phyloP scores from a whole-genome alignment of 2,329 filamentous ascomycete genomes.

The Arachnomyces sp. region DNA sequence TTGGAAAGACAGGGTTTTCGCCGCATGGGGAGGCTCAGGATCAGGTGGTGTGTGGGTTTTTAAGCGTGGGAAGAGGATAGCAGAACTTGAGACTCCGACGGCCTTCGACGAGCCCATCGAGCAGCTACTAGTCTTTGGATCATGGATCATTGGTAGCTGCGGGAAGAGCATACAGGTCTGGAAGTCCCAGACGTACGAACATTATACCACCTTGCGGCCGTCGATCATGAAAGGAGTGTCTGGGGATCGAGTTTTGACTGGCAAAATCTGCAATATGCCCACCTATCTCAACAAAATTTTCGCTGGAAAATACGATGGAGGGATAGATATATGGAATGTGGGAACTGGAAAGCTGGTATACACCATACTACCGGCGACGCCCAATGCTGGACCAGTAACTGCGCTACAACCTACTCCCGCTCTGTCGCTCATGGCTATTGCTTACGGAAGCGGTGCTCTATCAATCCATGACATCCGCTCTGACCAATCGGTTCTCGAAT shows the following conservation, averaged over 20 bases:
- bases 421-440: constrained; percentile 77
- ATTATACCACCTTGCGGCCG: constrained; percentile 74
- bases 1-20: constrained; percentile 80
- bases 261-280: constrained; percentile 77
- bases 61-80: constrained; percentile 79
- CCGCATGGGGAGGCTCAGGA: constrained; percentile 70
- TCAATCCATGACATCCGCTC: constrained; percentile 73
- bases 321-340: constrained; percentile 95
- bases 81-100: constrained; percentile 61
- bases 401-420: constrained; percentile 78
- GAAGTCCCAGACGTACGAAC: constrained; percentile 74
- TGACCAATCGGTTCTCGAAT: constrained; percentile 63
- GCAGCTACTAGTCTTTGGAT: constrained; percentile 74
- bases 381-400: constrained; percentile 72
- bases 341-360: constrained; percentile 87
- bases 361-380: constrained; percentile 69
- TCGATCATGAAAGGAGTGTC: constrained; percentile 51
- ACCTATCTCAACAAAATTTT: constrained; percentile 96
- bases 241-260: constrained; percentile 62
- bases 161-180: constrained; percentile 75
- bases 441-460: constrained; percentile 72
- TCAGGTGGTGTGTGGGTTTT: constrained; percentile 72
- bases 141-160: constrained; percentile 81
- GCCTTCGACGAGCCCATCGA: constrained; percentile 60
- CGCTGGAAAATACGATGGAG: constrained; percentile 76